Evolutionary conservation across 257 asterid genomes (phyloP), one percentile per base, ranked within the genome.

Genomic region (Schizonepeta tenuifolia): DNA sequence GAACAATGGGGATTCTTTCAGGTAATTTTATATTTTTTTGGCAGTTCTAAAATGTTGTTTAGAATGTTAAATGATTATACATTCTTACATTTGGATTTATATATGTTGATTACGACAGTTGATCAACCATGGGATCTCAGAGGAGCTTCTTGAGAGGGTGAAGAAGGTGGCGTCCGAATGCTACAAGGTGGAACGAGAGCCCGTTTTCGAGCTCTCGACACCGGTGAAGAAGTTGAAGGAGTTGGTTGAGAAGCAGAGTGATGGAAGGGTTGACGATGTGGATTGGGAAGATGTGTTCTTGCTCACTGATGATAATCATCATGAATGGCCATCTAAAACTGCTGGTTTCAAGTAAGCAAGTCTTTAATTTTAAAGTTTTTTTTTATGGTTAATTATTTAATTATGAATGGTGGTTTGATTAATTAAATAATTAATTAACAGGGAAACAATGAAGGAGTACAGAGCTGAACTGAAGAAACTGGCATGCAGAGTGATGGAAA

Each of bases 231-330:
- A 77, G 79, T 46, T 92, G 50, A 69, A 87, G 40, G 86, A 88
- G 38, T 13, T 86, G 57, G 17, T 85, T 9, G 84, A 79, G 5
- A 82, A 78, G 59, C 73, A 80, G 28, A 78, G 81, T 33, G 80
- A 77, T 9, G 80, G 65, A 6, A 83, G n/a, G 60, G 40, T 86
- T 0, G 84, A 83, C 22, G 75, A 73, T 58, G 71, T 83, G 26
- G 96, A 89, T 62, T 89, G 96, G 92, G 92, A 89, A 44, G 97
- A 91, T 75, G 97, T 91, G 13, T 84, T 89, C 75, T 77, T 89
- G 70, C 93, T 91, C 69, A 68, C 89, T 0, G 93, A 91, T 60
- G 81, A 84, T 0, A 89, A 89, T 76, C 43, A 33, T 59, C 17
- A 51, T 17, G 88, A 87, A 1, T 89, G 94, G 97, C 90, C 96